Percentiles rank a stretch among this genome's conserved stretches.
These are phyloP conservation scores for Alternaria atra DNA, from an alignment of 2,329 filamentous ascomycete species.

Conservation along the genomic window DNA sequence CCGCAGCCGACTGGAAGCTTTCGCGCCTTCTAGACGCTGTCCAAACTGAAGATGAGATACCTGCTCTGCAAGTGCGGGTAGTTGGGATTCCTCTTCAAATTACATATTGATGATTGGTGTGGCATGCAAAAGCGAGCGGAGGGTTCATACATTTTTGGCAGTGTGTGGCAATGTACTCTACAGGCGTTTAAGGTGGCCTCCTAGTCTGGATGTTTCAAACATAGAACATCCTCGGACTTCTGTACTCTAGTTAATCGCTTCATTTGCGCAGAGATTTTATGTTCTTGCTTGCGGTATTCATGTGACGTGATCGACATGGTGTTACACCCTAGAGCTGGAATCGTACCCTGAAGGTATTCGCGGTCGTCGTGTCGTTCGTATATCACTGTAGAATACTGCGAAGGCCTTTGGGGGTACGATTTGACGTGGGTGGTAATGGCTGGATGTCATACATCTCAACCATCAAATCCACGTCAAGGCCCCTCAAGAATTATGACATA, in stretches of 20 bases:
- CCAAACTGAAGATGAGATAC: not conserved
- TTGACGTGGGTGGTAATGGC: too few species aligned
- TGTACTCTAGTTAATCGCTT: conserved; percentile 43
- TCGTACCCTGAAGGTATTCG: not conserved
- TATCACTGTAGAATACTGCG: not conserved
- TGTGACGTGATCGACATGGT: not conserved
- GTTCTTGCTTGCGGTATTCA: not conserved
- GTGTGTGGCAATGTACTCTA: conserved; percentile 39
- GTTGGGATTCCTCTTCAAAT: conserved; percentile 19
- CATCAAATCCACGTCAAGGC: conserved; percentile 18
- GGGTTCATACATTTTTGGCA: conserved; percentile 27
- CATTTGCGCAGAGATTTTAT: not conserved
- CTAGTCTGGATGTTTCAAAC: conserved; percentile 27
- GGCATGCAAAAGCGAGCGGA: conserved; percentile 35
- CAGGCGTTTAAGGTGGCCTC: conserved; percentile 39
- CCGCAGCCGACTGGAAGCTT: conserved; percentile 81
- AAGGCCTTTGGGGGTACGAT: not conserved
- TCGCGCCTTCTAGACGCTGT: conserved; percentile 44
- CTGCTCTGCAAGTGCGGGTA: not conserved
- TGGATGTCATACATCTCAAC: conserved; percentile 24
- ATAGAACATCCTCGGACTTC: conserved; percentile 24
- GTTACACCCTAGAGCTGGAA: not conserved
- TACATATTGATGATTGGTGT: conserved; percentile 39
- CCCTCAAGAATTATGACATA: too few species aligned
- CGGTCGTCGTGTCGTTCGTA: not conserved